These are phyloP conservation scores for Leccinum imitatum DNA, from an alignment of 768 basidiomycete genomes.

Conservation along the genomic window DNA sequence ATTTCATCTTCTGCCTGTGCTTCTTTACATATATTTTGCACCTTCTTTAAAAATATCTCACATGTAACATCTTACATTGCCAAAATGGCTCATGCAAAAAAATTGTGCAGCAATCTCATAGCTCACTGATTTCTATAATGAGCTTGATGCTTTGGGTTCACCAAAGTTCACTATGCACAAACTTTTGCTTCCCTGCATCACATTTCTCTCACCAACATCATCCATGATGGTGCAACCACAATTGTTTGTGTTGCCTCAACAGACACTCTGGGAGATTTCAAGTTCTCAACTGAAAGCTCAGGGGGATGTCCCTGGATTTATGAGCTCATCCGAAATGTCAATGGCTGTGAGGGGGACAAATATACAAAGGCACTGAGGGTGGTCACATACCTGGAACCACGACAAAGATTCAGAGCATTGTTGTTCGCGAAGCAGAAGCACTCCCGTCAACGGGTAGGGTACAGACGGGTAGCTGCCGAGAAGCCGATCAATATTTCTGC, in stretches of 20 bases:
- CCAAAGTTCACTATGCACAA: slow-evolving; percentile 1
- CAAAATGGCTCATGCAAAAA: too few relatives aligned
- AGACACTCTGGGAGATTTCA: slow-evolving; percentile 1
- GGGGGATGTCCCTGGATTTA: background rate
- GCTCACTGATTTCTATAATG: background rate
- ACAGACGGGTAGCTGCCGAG: slow-evolving; percentile 19
- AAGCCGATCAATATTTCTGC: background rate
- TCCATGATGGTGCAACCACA: background rate
- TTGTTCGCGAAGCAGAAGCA: slow-evolving; percentile 9
- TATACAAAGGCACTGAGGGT: background rate
- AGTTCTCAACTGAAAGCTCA: background rate
- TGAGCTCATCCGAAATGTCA: slow-evolving; percentile 1
- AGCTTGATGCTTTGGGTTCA: too few relatives aligned
- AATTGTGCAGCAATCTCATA: too few relatives aligned
- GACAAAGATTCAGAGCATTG: slow-evolving; percentile 4
- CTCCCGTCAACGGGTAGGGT: background rate
- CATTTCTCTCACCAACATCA: background rate
- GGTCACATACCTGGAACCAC: slow-evolving; percentile 6
- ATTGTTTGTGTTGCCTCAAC: background rate
- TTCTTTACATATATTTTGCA: too few relatives aligned
- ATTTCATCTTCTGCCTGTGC: too few relatives aligned
- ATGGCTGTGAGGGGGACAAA: background rate
- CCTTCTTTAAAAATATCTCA: too few relatives aligned
- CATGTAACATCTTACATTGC: too few relatives aligned
- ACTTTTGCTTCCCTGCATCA: slow-evolving; percentile 15